These are phyloP conservation scores for Fusarium camptoceras DNA, from an alignment of 2,329 filamentous ascomycete species.

Conservation along the genomic window DNA sequence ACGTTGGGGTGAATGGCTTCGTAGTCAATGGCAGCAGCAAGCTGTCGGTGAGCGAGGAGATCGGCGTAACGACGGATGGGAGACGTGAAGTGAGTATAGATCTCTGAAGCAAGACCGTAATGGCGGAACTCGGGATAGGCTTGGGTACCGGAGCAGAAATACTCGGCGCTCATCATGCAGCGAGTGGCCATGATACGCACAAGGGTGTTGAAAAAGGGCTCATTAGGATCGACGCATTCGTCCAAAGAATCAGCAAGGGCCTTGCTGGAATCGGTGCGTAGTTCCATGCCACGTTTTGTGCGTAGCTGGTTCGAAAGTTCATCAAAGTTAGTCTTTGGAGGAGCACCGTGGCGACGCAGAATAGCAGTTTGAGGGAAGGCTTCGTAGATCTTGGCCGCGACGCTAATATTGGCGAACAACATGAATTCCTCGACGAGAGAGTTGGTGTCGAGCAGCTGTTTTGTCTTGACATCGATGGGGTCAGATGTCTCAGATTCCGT, in stretches of 20 bases:
- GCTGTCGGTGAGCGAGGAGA: slow-evolving; percentile 90
- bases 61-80: slow-evolving; percentile 99
- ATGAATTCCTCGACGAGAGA: slow-evolving; percentile 99
- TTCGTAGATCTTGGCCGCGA: slow-evolving; percentile 89
- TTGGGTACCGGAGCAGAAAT: slow-evolving; percentile 95
- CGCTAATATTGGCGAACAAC: slow-evolving; percentile 96
- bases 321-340: slow-evolving; percentile 96
- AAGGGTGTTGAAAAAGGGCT: slow-evolving; percentile 98
- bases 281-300: slow-evolving; percentile 83
- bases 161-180: slow-evolving; percentile 99
- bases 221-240: slow-evolving; percentile 78
- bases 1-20: slow-evolving; percentile 85
- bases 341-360: slow-evolving; percentile 89
- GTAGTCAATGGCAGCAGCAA: slow-evolving; percentile 95
- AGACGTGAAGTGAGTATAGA: slow-evolving; percentile 98
- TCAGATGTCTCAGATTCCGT: slow-evolving; percentile 96
- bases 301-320: slow-evolving; percentile 91
- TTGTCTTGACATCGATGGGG: slow-evolving; percentile 95
- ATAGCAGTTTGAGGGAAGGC: slow-evolving; percentile 96
- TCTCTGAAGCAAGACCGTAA: slow-evolving; percentile 94
- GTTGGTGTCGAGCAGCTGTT: slow-evolving; percentile 93
- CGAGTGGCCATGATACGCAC: slow-evolving; percentile 97
- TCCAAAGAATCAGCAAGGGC: slow-evolving; percentile 96
- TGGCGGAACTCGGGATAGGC: slow-evolving; percentile 95
- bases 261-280: slow-evolving; percentile 87